These are phyloP conservation scores for Dioscorea cayenensis DNA, from an alignment of 116 monocot species.

Conservation along the genomic window DNA sequence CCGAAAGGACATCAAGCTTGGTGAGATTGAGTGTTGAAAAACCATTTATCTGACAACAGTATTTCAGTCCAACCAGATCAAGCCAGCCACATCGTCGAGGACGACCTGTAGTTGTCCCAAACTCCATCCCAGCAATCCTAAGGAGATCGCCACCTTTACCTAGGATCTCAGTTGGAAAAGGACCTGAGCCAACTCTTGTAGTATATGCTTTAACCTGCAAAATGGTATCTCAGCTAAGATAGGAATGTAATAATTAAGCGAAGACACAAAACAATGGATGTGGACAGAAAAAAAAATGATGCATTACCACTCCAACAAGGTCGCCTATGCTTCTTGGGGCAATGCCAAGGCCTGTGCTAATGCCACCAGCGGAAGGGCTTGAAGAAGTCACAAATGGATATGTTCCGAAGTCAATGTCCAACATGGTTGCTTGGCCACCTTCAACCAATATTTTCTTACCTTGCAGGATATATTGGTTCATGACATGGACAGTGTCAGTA, in stretches of 20 bases:
- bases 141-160: slow-evolving; percentile 75
- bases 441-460: slow-evolving; percentile 94
- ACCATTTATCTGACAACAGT: slow-evolving; percentile 80
- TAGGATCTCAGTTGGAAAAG: slow-evolving; percentile 91
- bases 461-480: slow-evolving; percentile 56
- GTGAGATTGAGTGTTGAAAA: slow-evolving; percentile 93
- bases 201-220: slow-evolving; percentile 92
- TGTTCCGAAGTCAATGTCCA: slow-evolving; percentile 97
- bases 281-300: not conserved
- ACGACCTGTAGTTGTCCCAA: slow-evolving; percentile 95
- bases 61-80: slow-evolving; percentile 81
- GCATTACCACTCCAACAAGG: slow-evolving; percentile 85
- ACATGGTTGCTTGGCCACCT: slow-evolving; percentile 97
- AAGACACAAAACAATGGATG: not conserved
- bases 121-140: slow-evolving; percentile 83
- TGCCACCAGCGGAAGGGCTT: slow-evolving; percentile 94
- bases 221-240: not conserved
- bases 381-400: slow-evolving; percentile 99
- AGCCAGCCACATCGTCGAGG: slow-evolving; percentile 99
- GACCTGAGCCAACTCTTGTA: slow-evolving; percentile 87
- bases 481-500: slow-evolving; percentile 69
- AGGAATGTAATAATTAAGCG: not conserved
- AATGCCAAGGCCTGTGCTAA: slow-evolving; percentile 92
- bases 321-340: slow-evolving; percentile 79
- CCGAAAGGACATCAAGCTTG: slow-evolving; percentile 90